Evolutionary conservation across 1,284 basidiomycete species (phyloP).

Genomic region (Irpex sp.): DNA sequence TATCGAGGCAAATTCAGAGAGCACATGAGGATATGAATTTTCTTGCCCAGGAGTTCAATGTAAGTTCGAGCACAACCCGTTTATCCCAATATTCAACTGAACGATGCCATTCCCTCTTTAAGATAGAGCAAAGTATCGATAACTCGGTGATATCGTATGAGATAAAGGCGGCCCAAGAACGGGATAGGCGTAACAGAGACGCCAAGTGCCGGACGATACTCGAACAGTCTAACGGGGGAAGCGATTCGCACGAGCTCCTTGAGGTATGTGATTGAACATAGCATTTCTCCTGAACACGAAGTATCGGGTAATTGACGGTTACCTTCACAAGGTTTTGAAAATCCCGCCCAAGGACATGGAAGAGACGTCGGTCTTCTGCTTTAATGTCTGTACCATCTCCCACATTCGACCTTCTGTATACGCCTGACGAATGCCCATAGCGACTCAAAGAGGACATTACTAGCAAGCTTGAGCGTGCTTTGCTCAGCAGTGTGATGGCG

Average conservation of each 20-base stretch:
- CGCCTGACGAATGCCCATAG: not conserved
- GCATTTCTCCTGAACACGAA: not conserved
- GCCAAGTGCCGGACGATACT: not conserved
- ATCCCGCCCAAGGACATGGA: not conserved
- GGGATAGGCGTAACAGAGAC: not conserved
- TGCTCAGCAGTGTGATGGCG: slow-evolving; percentile 8
- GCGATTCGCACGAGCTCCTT: not conserved
- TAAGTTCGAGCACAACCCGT: not conserved
- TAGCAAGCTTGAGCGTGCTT: slow-evolving; percentile 4
- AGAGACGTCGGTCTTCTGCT: not conserved
- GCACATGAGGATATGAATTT: slow-evolving; percentile 8
- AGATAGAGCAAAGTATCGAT: not conserved
- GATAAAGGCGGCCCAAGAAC: not conserved
- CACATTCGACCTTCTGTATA: no score
- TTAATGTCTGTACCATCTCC: not conserved
- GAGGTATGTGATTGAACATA: not conserved
- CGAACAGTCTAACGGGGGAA: not conserved
- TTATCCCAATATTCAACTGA: not conserved
- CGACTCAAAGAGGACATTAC: not conserved
- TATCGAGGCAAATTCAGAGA: slow-evolving; percentile 4
- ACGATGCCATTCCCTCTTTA: not conserved
- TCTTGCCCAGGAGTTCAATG: not conserved
- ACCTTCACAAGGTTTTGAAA: not conserved
- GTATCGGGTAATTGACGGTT: no score
- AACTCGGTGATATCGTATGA: not conserved